Conservation (phyloP, 306 rosid genomes). For the Rosa chinensis region DNA sequence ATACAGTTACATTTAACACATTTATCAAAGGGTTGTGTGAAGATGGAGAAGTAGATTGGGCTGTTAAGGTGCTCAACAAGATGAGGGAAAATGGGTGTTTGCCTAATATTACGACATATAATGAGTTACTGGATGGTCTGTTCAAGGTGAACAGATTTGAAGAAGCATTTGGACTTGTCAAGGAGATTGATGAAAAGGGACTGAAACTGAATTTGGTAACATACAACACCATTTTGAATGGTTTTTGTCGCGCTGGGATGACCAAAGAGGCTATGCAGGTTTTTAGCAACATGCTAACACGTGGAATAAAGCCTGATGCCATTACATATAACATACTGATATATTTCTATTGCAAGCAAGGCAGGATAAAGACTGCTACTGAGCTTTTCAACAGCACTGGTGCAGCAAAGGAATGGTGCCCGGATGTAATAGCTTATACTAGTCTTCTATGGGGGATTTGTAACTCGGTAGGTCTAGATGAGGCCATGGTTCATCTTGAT, state of each 20-base stretch:
- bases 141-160: constrained; percentile 48
- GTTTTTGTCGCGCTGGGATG: constrained; percentile 60
- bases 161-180: constrained; percentile 62
- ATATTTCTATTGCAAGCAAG: constrained; percentile 60
- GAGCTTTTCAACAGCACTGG: constrained; percentile 50
- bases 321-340: constrained; percentile 55
- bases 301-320: constrained; percentile 59
- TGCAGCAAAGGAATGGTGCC: constrained; percentile 50
- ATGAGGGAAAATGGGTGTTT: constrained; percentile 59
- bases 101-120: constrained; percentile 75
- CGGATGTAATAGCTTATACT: constrained; percentile 67
- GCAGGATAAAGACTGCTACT: constrained; percentile 54
- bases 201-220: constrained; percentile 55
- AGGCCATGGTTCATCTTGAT: constrained; percentile 61
- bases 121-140: constrained; percentile 70
- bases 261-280: constrained; percentile 55
- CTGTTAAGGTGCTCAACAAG: constrained; percentile 52
- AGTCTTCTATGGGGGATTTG: constrained; percentile 73
- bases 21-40: constrained; percentile 74
- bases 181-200: constrained; percentile 56
- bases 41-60: constrained; percentile 60
- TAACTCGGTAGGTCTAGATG: constrained; percentile 56
- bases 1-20: constrained; percentile 63
- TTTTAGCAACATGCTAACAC: constrained; percentile 61
- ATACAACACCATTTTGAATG: constrained; percentile 71